A percentile compares a stretch with the other conserved stretches of the same genome.
Evolutionary conservation across 2,329 filamentous ascomycete genomes (phyloP).

Genomic region (Beauveria sp.): DNA sequence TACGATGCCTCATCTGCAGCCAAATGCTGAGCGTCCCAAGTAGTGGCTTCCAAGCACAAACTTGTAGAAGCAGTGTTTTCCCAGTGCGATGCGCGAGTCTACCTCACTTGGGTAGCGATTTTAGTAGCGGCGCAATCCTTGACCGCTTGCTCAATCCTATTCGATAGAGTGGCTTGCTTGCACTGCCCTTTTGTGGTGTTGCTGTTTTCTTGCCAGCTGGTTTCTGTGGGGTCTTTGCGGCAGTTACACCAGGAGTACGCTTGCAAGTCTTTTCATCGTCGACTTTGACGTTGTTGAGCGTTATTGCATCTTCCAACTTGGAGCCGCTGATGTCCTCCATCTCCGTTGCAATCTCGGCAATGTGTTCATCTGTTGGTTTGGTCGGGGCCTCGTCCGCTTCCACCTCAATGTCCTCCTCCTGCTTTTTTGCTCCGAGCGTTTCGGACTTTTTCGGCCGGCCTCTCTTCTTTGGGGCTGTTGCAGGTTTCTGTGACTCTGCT

Average conservation of each 20-base stretch:
- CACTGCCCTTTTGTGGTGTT: background rate
- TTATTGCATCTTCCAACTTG: background rate
- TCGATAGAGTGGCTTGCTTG: slow-evolving; percentile 35
- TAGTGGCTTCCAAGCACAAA: background rate
- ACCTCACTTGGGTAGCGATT: slow-evolving; percentile 36
- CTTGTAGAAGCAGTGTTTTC: background rate
- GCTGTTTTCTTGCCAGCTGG: background rate
- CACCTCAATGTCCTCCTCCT: background rate
- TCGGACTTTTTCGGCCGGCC: slow-evolving; percentile 37
- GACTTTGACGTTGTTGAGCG: background rate
- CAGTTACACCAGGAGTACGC: background rate
- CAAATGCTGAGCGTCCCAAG: background rate
- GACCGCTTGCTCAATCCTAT: slow-evolving; percentile 45
- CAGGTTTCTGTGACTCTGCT: background rate
- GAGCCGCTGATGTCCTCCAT: background rate
- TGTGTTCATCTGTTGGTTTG: background rate
- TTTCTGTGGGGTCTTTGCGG: background rate
- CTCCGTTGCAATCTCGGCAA: background rate
- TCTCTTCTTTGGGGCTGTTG: slow-evolving; percentile 24
- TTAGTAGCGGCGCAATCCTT: slow-evolving; percentile 44
- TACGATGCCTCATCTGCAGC: background rate
- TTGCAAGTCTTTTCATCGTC: background rate
- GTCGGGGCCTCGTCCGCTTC: background rate
- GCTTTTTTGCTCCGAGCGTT: slow-evolving; percentile 10
- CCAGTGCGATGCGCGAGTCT: background rate